Base-by-base conservation (phyloP, 495 filamentous ascomycete genomes). In the Aspergillus saccharolyticus region DNA sequence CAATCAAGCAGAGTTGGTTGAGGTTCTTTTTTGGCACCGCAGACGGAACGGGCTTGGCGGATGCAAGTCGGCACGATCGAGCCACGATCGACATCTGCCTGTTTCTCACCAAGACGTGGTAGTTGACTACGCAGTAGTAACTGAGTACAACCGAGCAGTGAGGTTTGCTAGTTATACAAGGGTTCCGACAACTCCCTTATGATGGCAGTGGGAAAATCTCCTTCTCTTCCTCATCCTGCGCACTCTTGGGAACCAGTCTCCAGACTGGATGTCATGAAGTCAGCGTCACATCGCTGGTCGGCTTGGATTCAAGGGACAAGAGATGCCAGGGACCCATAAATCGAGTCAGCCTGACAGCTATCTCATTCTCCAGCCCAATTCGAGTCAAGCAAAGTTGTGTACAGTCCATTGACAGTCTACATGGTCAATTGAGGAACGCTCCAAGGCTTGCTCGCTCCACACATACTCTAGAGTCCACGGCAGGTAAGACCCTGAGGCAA, bases 21-120 rank as follows among this genome's bases (percentile, higher is more conserved):
- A 55, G 44, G 42, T 21, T 39, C 21, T 48, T 51, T 59, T 51
- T 51, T 51, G 49, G 53, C 24, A 48, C 58, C 58, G 42, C 47
- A 47, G 43, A 48, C 59, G 54, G 59, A 57, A 43, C 42, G 45
- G 48, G 49, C 59, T 61, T 63, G 56, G 61, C 56, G 56, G 49
- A 48, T 44, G 43, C 52, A 15, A 39, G 51, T 52, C 58, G 46
- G 46, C 28, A 60, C 58, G 56, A 42, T 28, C 25, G 21, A 17
- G 28, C 20, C 39, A 39, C 53, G 24, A 55, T 55, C 53, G 53
- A 45, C 53, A 22, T 46, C 44, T 3, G 17, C 44, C 44, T 46
- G 25, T 30, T 30, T n/a, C n/a, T n/a, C n/a, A n/a, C n/a, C n/a
- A n/a, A n/a, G n/a, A n/a, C n/a, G n/a, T n/a, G n/a, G n/a, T n/a